A percentile compares a stretch with the other conserved stretches of the same genome.
Conservation (phyloP, 805 yeast genomes). For the Metschnikowia proteae region DNA sequence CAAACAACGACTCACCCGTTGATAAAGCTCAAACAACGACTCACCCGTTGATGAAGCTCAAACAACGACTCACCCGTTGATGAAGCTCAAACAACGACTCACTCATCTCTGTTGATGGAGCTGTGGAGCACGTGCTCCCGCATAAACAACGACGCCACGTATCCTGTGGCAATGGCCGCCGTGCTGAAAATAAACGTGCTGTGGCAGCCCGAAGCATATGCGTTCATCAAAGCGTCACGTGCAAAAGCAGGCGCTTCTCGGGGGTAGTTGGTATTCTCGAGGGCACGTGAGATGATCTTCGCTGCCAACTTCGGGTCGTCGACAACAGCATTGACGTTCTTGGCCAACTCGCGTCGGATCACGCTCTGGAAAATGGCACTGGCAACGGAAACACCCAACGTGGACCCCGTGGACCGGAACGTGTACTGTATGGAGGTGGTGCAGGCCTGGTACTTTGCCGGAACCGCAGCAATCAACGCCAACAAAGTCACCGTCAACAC, state of each 20-base stretch:
- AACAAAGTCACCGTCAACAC: slow-evolving; percentile 68
- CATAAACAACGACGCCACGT: slow-evolving; percentile 43
- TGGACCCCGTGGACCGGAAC: slow-evolving; percentile 82
- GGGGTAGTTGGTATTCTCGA: slow-evolving; percentile 54
- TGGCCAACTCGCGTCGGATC: slow-evolving; percentile 27
- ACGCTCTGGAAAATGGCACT: slow-evolving; percentile 60
- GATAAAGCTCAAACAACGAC: too few relatives aligned
- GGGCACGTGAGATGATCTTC: slow-evolving; percentile 48
- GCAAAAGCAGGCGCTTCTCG: slow-evolving; percentile 52
- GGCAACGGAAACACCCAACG: slow-evolving; percentile 71
- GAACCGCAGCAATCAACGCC: slow-evolving; percentile 74
- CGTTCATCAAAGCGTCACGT: slow-evolving; percentile 41
- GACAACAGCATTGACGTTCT: slow-evolving; percentile 9
- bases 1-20: too few relatives aligned
- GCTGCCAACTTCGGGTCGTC: slow-evolving; percentile 31
- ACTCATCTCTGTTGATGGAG: slow-evolving; percentile 41
- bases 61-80: neutral
- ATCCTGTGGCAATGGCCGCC: slow-evolving; percentile 37
- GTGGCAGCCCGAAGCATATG: slow-evolving; percentile 53
- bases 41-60: too few relatives aligned
- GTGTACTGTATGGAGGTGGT: slow-evolving; percentile 89
- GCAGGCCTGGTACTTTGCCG: slow-evolving; percentile 67
- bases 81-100: too few relatives aligned
- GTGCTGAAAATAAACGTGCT: slow-evolving; percentile 51
- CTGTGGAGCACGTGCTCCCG: slow-evolving; percentile 57